Base-by-base conservation (phyloP, 139 green algal genomes). In the Asterochloris sp. region DNA sequence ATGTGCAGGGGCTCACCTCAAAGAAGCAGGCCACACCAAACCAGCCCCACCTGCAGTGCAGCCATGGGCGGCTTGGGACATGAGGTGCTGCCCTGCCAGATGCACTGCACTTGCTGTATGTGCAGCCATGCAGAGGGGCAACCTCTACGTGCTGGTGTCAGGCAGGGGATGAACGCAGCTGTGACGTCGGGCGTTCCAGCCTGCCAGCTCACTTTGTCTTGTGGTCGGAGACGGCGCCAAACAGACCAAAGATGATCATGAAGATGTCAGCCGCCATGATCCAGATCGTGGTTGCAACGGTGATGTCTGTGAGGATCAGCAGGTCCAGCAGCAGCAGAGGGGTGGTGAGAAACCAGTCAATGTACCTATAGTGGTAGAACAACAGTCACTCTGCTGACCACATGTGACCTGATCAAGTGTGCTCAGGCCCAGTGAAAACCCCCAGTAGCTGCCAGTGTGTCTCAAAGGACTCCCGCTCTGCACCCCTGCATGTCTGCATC, bases 301-400 rank as follows among this genome's bases (percentile, higher is more conserved):
- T 47, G 16, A 78, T 29, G 10, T 47, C 77, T 24, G 61, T 62
- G 29, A 86, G 8, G 10, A 86, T 27, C 0, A 86, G 54, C 21
- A 86, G 17, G 61, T 86, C 83, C 77, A 86, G 69, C 27, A 86
- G 78, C 61, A 86, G 27, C 68, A 86, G 69, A 11, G 83, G 83
- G 11, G 83, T 86, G 61, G 83, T 86, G 83, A 86, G 83, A 13
- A 86, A 61, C 83, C 83, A 86, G 69, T 86, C 83, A 13, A 82
- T 69, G 27, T 84, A 84, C 6, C 81, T 62, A 67, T 63, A 62
- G 23, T 73, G 79, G 73, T 76, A 81, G 60, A 77, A 24, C 15
- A 38, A 0, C 61, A 17, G 19, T n/a, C 24, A 73, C 38, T 73
- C 11, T 12, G 47, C 21, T 54, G 76, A 14, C 38, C 38, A 2